Evolutionary conservation across 441 rosid species (phyloP).

Genomic region (Populus tomentosa): DNA sequence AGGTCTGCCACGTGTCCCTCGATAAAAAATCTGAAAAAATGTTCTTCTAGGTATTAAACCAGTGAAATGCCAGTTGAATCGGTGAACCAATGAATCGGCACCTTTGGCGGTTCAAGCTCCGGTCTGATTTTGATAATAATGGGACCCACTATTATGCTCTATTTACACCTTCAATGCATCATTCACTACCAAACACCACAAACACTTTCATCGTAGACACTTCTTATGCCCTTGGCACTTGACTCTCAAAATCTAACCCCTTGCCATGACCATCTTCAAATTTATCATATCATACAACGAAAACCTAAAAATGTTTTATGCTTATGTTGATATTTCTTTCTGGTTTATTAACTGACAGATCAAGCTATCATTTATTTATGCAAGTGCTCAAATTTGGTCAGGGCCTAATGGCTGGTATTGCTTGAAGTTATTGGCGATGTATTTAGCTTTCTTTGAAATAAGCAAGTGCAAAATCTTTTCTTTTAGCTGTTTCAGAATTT

Average conservation of each 20-base stretch:
- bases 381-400: not conserved
- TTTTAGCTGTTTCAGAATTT: not conserved
- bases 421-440: not conserved
- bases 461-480: not conserved
- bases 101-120: not conserved
- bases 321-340: not conserved
- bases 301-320: not conserved
- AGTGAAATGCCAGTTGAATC: not conserved
- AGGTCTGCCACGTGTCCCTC: not conserved
- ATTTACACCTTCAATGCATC: not conserved
- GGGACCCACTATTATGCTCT: not conserved
- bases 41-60: not conserved
- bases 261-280: no score
- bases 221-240: not conserved
- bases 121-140: no score
- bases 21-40: not conserved
- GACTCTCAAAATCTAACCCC: not conserved
- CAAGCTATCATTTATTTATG: not conserved
- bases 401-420: not conserved
- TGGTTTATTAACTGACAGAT: not conserved
- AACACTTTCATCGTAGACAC: no score
- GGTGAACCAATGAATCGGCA: not conserved
- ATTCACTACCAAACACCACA: not conserved
- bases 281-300: not conserved
- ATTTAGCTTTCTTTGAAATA: not conserved